phyloP scores from a whole-genome alignment of 352 stramenopile species.

The Heterotrichella gracilis region DNA sequence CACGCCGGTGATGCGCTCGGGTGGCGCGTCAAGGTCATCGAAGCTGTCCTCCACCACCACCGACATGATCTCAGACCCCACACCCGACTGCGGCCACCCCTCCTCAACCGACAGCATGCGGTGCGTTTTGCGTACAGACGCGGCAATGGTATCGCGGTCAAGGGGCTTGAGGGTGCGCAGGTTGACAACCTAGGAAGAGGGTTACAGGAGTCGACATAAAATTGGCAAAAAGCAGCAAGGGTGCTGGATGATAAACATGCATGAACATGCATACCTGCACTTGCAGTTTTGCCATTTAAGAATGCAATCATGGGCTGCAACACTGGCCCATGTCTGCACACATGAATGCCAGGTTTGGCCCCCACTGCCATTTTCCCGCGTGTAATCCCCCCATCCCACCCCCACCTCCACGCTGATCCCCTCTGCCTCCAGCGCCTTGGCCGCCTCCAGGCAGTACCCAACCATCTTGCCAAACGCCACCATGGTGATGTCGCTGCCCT shows the following conservation, averaged over 20 bases:
- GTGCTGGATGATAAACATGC: too few relatives aligned
- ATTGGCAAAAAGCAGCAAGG: too few relatives aligned
- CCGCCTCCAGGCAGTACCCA: slow-evolving; percentile 63
- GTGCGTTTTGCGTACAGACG: slow-evolving; percentile 87
- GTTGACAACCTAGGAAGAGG: too few relatives aligned
- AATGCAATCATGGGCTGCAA: too few relatives aligned
- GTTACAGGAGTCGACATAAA: too few relatives aligned
- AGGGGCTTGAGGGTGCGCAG: slow-evolving; percentile 65
- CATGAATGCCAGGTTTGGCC: too few relatives aligned
- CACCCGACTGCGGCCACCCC: slow-evolving; percentile 41
- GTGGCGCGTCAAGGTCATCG: slow-evolving; percentile 86
- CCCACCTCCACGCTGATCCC: slow-evolving; percentile 75
- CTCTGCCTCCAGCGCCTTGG: slow-evolving; percentile 54
- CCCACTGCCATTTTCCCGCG: too few relatives aligned
- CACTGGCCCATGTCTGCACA: too few relatives aligned
- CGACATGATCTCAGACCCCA: slow-evolving; percentile 80
- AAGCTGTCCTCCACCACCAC: slow-evolving; percentile 90
- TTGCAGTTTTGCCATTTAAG: too few relatives aligned
- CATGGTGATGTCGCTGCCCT: slow-evolving; percentile 78
- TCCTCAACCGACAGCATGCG: slow-evolving; percentile 82
- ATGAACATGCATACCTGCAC: too few relatives aligned
- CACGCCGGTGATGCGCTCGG: slow-evolving; percentile 77
- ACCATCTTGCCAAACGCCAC: slow-evolving; percentile 85
- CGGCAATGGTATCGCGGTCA: slow-evolving; percentile 80
- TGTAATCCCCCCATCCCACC: too few relatives aligned